Percentiles rank a stretch among this genome's conserved stretches.
Conservation (phyloP, 495 filamentous ascomycete genomes). For the Tuber magnatum region DNA sequence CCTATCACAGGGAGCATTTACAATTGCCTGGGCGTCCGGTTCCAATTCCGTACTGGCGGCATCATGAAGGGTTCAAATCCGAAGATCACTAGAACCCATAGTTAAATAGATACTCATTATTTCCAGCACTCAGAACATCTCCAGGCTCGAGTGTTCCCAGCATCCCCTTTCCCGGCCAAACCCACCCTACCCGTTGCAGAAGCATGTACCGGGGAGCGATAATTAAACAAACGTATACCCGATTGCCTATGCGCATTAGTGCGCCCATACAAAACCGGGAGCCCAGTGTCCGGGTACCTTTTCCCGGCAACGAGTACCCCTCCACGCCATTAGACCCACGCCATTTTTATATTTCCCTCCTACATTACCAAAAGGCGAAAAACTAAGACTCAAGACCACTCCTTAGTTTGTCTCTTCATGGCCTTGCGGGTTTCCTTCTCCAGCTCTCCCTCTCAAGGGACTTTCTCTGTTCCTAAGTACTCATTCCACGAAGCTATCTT, state of each 20-base stretch:
- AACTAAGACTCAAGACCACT: background rate
- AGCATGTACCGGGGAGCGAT: background rate
- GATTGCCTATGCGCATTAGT: background rate
- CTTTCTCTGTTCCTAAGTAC: constrained; percentile 90
- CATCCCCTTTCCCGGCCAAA: background rate
- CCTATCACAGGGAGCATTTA: background rate
- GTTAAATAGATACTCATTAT: background rate
- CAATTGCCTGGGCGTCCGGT: background rate
- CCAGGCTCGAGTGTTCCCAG: background rate
- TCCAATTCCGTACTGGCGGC: background rate
- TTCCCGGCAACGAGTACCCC: too few relatives aligned
- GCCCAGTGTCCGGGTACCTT: background rate
- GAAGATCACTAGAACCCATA: background rate
- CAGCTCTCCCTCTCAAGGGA: constrained; percentile 83
- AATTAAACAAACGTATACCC: background rate
- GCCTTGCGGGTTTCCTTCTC: constrained; percentile 70
- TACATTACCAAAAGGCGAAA: background rate
- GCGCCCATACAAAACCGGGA: background rate
- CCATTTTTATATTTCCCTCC: too few relatives aligned
- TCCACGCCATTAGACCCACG: too few relatives aligned
- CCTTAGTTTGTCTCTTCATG: constrained; percentile 56
- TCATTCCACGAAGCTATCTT: constrained; percentile 67
- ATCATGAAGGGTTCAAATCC: background rate
- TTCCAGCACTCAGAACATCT: background rate
- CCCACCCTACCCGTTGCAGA: background rate